Evolutionary conservation across 164 flowering plant genomes (phyloP).

Genomic region (grape (Vitis vinifera)): DNA sequence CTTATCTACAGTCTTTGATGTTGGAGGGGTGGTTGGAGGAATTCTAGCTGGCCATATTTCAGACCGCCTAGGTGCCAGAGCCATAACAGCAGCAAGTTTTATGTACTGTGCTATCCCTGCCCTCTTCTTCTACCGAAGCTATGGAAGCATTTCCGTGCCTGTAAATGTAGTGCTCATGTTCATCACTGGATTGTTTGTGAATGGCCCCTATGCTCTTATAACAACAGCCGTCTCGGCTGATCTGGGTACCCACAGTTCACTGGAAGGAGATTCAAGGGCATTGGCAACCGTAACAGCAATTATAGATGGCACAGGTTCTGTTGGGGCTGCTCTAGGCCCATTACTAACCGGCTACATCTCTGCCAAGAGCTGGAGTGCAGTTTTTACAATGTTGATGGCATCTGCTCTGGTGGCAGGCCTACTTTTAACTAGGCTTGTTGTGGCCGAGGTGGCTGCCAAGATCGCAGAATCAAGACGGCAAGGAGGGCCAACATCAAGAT

Average conservation of each 20-base stretch:
- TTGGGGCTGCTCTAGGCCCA: slow-evolving; percentile 85
- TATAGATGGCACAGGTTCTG: slow-evolving; percentile 86
- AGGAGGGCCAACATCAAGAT: slow-evolving; percentile 8
- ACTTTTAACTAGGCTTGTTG: slow-evolving; percentile 57
- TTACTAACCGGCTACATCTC: slow-evolving; percentile 74
- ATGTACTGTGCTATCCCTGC: slow-evolving; percentile 81
- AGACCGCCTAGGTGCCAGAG: slow-evolving; percentile 69
- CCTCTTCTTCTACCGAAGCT: slow-evolving; percentile 60
- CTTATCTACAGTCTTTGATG: slow-evolving; percentile 75
- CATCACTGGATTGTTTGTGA: slow-evolving; percentile 69
- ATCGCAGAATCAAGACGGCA: slow-evolving; percentile 36
- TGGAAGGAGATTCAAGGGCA: slow-evolving; percentile 69
- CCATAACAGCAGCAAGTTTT: slow-evolving; percentile 79
- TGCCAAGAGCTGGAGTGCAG: slow-evolving; percentile 59
- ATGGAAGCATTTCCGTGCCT: slow-evolving; percentile 54
- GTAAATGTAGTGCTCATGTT: slow-evolving; percentile 62
- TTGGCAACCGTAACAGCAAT: slow-evolving; percentile 84
- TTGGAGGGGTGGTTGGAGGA: slow-evolving; percentile 84
- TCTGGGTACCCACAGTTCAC: slow-evolving; percentile 70
- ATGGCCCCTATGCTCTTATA: slow-evolving; percentile 85
- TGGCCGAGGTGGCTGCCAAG: slow-evolving; percentile 64
- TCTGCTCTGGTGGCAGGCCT: slow-evolving; percentile 69
- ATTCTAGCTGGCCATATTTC: slow-evolving; percentile 82
- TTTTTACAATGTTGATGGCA: slow-evolving; percentile 73
- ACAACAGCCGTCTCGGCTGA: slow-evolving; percentile 90